phyloP scores from a whole-genome alignment of 768 basidiomycete species.

The Paxillus ammoniavirescens region DNA sequence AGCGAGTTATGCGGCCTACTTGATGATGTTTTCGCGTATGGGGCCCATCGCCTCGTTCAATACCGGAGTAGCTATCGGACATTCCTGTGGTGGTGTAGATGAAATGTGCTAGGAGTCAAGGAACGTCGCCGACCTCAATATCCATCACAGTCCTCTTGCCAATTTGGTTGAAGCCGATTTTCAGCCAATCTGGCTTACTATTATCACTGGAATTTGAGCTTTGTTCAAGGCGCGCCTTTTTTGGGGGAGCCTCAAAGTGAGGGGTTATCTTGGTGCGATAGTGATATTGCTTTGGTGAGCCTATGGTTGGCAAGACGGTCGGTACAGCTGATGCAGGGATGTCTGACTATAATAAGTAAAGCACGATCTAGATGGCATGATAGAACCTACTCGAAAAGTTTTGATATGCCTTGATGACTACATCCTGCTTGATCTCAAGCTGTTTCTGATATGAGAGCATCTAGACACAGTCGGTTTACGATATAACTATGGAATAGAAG shows the following conservation, averaged over 20 bases:
- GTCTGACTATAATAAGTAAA: constrained; percentile 27
- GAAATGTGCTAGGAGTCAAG: background rate
- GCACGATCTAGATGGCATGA: constrained; percentile 24
- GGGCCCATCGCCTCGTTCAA: constrained; percentile 66
- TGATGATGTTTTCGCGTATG: constrained; percentile 64
- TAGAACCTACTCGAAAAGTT: constrained; percentile 54
- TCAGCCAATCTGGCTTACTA: constrained; percentile 64
- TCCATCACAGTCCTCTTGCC: constrained; percentile 78
- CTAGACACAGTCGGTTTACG: constrained; percentile 32
- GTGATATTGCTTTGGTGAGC: constrained; percentile 85
- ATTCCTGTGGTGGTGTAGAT: constrained; percentile 55
- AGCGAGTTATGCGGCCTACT: constrained; percentile 41
- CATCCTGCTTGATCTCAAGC: constrained; percentile 81
- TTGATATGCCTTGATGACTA: constrained; percentile 79
- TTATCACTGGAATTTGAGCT: background rate
- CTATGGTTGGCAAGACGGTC: constrained; percentile 65
- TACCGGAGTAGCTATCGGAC: constrained; percentile 83
- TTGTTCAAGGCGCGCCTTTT: constrained; percentile 26
- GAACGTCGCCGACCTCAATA: constrained; percentile 68
- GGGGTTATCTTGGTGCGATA: constrained; percentile 98
- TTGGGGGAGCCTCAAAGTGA: constrained; percentile 83
- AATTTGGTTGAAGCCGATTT: constrained; percentile 87
- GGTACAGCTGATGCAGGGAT: constrained; percentile 61
- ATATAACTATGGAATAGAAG: background rate
- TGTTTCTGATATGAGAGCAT: constrained; percentile 89